Evolutionary conservation across 2,329 filamentous ascomycete species (phyloP).

Genomic region (Albophoma yamanashiensis): DNA sequence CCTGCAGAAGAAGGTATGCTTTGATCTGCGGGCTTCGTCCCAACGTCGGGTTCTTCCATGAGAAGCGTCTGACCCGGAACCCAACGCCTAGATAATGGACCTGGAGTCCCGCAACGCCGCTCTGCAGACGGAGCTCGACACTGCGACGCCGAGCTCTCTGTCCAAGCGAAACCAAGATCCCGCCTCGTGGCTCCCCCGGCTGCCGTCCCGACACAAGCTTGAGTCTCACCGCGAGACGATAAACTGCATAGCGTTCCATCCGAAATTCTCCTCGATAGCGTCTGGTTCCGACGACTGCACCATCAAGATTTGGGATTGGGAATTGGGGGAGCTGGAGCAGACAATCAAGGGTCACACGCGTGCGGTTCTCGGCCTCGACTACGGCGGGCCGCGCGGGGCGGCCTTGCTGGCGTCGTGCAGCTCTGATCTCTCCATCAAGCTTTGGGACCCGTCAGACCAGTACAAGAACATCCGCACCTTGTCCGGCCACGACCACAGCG

Average conservation of each 20-base stretch:
- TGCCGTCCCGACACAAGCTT: slow-evolving; percentile 70
- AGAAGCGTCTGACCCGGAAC: background rate
- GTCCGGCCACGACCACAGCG: slow-evolving; percentile 85
- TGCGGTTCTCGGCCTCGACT: slow-evolving; percentile 80
- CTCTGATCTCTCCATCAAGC: slow-evolving; percentile 80
- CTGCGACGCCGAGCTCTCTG: slow-evolving; percentile 64
- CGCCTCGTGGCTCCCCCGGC: slow-evolving; percentile 72
- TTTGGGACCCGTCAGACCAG: slow-evolving; percentile 87
- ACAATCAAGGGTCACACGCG: slow-evolving; percentile 91
- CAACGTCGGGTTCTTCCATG: too few relatives aligned
- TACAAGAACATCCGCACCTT: slow-evolving; percentile 91
- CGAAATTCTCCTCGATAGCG: slow-evolving; percentile 79
- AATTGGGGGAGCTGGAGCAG: slow-evolving; percentile 78
- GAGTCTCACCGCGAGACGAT: slow-evolving; percentile 74
- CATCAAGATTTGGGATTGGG: slow-evolving; percentile 98
- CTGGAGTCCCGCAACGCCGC: slow-evolving; percentile 64
- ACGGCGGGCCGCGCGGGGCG: slow-evolving; percentile 71
- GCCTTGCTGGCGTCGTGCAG: slow-evolving; percentile 56
- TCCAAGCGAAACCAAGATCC: slow-evolving; percentile 77
- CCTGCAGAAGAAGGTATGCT: slow-evolving; percentile 79
- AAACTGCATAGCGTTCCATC: slow-evolving; percentile 86
- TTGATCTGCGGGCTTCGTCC: background rate
- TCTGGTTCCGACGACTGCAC: slow-evolving; percentile 87
- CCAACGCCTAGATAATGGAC: slow-evolving; percentile 66
- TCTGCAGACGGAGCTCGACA: slow-evolving; percentile 77